Percentiles rank a stretch among this genome's conserved stretches.
Evolutionary conservation across 805 yeast species (phyloP).

Genomic region (Lachancea fermentati): DNA sequence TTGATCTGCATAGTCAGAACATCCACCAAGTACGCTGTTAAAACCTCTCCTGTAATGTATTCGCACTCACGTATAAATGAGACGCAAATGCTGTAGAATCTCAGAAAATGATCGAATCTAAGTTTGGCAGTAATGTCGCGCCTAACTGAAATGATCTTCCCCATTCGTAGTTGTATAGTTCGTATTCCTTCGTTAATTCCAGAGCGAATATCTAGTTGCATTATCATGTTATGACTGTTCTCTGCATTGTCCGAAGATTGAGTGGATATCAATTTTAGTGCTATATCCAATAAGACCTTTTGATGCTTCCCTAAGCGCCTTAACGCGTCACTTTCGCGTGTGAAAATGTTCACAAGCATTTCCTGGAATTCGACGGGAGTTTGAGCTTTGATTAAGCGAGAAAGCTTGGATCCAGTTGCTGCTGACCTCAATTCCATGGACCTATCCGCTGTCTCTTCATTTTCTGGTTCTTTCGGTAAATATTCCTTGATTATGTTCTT

Average conservation of each 20-base stretch:
- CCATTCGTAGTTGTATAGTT: slow-evolving; percentile 67
- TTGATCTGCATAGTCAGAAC: slow-evolving; percentile 62
- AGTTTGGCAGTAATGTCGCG: slow-evolving; percentile 60
- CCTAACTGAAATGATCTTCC: slow-evolving; percentile 72
- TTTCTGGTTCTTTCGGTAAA: slow-evolving; percentile 46
- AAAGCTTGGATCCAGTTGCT: slow-evolving; percentile 37
- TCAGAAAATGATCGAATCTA: slow-evolving; percentile 55
- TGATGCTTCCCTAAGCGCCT: slow-evolving; percentile 74
- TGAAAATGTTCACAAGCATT: slow-evolving; percentile 57
- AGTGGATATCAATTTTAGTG: slow-evolving; percentile 42
- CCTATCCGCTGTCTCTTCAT: slow-evolving; percentile 5
- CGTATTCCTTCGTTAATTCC: slow-evolving; percentile 66
- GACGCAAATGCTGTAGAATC: slow-evolving; percentile 59
- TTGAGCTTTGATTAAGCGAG: slow-evolving; percentile 52
- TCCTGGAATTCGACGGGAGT: slow-evolving; percentile 69
- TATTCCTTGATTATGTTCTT: slow-evolving; percentile 63
- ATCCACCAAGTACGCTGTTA: slow-evolving; percentile 57
- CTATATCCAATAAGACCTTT: slow-evolving; percentile 66
- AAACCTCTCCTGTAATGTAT: slow-evolving; percentile 61
- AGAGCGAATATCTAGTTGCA: slow-evolving; percentile 59
- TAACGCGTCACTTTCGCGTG: slow-evolving; percentile 64
- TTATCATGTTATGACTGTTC: slow-evolving; percentile 34
- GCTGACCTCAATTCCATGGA: slow-evolving; percentile 17
- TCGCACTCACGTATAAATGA: slow-evolving; percentile 81
- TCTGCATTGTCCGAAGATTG: slow-evolving; percentile 27